Evolutionary conservation across 2,329 filamentous ascomycete genomes (phyloP).

Genomic region (Fusarium brevicatenulatum): DNA sequence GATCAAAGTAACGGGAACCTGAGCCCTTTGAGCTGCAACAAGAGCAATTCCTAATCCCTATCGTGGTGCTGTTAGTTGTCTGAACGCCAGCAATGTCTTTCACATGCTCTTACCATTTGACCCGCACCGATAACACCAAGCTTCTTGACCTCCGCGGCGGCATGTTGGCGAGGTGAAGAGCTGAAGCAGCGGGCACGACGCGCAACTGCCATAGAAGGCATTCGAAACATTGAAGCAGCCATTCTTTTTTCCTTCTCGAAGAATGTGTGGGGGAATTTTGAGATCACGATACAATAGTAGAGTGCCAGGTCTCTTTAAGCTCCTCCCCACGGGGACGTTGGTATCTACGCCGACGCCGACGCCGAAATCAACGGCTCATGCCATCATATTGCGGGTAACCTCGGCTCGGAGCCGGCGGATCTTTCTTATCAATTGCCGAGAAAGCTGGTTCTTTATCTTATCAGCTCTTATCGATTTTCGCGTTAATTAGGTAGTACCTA

Average conservation of each 20-base stretch:
- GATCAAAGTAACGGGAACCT: slow-evolving; percentile 85
- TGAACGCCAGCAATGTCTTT: slow-evolving; percentile 25
- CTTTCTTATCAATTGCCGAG: slow-evolving; percentile 33
- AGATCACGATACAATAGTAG: slow-evolving; percentile 10
- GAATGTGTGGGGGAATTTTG: background rate
- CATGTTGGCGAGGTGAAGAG: slow-evolving; percentile 67
- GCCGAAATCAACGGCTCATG: slow-evolving; percentile 24
- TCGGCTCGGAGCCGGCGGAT: slow-evolving; percentile 48
- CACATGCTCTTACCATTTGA: slow-evolving; percentile 81
- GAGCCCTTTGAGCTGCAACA: slow-evolving; percentile 86
- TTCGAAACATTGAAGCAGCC: slow-evolving; percentile 53
- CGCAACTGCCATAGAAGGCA: slow-evolving; percentile 49
- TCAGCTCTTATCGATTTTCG: slow-evolving; percentile 8
- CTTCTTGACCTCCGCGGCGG: slow-evolving; percentile 78
- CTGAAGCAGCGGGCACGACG: slow-evolving; percentile 72
- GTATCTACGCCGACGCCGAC: background rate
- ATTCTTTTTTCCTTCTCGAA: slow-evolving; percentile 47
- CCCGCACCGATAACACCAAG: slow-evolving; percentile 94
- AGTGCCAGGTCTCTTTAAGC: slow-evolving; percentile 3
- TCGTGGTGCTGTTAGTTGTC: slow-evolving; percentile 28
- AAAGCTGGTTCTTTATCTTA: slow-evolving; percentile 19
- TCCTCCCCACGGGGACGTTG: slow-evolving; percentile 31
- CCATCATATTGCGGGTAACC: slow-evolving; percentile 52
- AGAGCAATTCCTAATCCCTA: slow-evolving; percentile 96
- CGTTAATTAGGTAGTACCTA: slow-evolving; percentile 24